Evolutionary conservation across 2,329 filamentous ascomycete genomes (phyloP), one percentile per base, ranked within the genome.

Genomic region (Ophiocordyceps unilateralis): DNA sequence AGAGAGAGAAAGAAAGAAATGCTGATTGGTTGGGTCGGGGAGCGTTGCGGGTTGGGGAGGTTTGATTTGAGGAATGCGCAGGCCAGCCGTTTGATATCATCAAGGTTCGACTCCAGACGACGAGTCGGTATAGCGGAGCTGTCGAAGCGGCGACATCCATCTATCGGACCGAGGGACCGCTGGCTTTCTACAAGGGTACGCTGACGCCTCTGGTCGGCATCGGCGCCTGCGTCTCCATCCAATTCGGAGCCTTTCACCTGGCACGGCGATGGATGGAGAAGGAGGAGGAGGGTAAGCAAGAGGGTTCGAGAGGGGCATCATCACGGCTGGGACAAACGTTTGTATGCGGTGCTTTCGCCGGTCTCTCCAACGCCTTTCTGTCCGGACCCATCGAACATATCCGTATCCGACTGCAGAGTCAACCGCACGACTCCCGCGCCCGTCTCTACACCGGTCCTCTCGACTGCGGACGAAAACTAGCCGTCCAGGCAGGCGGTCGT

Each of bases 101-200:
- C 68, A 98, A 98, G 68, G 91, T 98, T 55, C 84, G 91, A 44
- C 74, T 98, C 41, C 91, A 98, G 63, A 98, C 91, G 15, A 83
- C 82, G 43, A 78, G 73, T 20, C 75, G 84, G 52, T 93, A 95
- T 70, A 71, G 75, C 43, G 81, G 76, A 50, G 91, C 91, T 43
- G 64, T 93, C 40, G 72, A 85, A 54, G 85, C 84, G 51, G 91
- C 88, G 8, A 72, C 73, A 42, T 76, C 81, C 49, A 96, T 98
- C 66, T 85, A 85, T 64, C 78, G 76, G 55, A 81, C 85, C 55
- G 91, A 98, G 62, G 91, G 91, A 2, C 72, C 87, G 2, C 66
- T 83, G 12, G 91, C 91, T 45, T 98, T 98, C 69, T 98, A 98
- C 76, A 98, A 98, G 66, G 91, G 91, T 55, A 96, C 91, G 0